Evolutionary conservation across 2,329 filamentous ascomycete genomes (phyloP).

Genomic region (Tolypocladium pustulatum): DNA sequence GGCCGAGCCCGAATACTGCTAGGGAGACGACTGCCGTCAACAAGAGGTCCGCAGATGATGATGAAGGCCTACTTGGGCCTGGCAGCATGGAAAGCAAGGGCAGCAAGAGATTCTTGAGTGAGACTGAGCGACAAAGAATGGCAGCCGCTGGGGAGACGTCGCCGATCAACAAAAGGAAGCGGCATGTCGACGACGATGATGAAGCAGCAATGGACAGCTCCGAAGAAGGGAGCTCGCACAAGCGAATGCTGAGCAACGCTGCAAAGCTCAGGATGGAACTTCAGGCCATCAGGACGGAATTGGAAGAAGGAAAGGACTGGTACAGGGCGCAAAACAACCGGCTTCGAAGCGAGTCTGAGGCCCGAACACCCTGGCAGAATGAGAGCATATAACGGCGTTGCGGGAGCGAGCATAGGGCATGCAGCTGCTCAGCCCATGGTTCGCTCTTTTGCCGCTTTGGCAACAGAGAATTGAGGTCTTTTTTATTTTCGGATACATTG

Average conservation of each 20-base stretch:
- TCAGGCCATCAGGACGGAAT: conserved; percentile 28
- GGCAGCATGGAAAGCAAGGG: neutral
- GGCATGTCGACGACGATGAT: conserved; percentile 15
- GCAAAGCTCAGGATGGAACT: conserved; percentile 29
- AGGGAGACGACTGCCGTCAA: neutral
- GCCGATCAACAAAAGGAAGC: conserved; percentile 22
- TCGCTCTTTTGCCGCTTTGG: neutral
- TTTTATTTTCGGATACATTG: neutral
- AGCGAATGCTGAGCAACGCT: conserved; percentile 32
- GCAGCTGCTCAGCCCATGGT: neutral
- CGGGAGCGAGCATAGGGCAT: neutral
- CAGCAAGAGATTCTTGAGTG: neutral
- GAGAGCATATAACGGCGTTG: conserved; percentile 15
- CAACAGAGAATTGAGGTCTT: neutral
- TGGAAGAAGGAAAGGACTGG: conserved; percentile 37
- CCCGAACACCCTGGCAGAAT: conserved; percentile 23
- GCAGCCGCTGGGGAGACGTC: conserved; percentile 5
- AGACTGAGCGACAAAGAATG: neutral
- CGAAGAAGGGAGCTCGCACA: conserved; percentile 17
- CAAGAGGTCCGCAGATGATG: conserved; percentile 10
- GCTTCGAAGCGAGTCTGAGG: conserved; percentile 25
- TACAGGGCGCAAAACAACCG: conserved; percentile 33
- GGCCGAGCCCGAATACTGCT: neutral
- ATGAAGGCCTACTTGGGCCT: neutral
- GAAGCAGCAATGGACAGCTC: conserved; percentile 3